These are phyloP conservation scores for Aspergillus ochraceus DNA, from an alignment of 2,329 filamentous ascomycete genomes.

Conservation along the genomic window DNA sequence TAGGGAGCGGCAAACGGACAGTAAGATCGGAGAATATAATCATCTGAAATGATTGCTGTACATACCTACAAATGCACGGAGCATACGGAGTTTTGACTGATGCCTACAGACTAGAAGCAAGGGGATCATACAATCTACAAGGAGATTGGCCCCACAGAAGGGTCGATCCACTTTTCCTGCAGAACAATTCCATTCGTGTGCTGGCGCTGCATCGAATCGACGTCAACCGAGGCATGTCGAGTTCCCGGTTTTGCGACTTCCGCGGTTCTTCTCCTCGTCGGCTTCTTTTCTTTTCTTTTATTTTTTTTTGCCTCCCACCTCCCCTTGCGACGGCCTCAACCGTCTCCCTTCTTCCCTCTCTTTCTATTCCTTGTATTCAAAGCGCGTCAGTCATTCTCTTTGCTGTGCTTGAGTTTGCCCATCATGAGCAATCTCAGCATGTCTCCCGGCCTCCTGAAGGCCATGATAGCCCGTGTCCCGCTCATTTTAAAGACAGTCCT, in stretches of 20 bases:
- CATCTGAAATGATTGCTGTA: not conserved
- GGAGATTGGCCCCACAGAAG: not conserved
- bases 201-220: not conserved
- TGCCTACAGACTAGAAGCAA: not conserved
- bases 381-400: not conserved
- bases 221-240: not conserved
- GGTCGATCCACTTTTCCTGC: not conserved
- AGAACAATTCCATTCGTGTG: not conserved
- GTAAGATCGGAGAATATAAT: not conserved
- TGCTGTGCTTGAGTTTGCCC: not conserved
- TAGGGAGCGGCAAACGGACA: not conserved
- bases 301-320: not conserved
- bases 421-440: slow-evolving; percentile 27
- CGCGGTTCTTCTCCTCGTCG: not conserved
- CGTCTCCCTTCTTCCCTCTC: not conserved
- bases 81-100: not conserved
- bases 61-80: not conserved
- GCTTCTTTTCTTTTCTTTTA: not conserved
- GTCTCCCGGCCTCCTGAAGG: slow-evolving; percentile 33
- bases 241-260: not conserved
- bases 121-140: not conserved
- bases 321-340: not conserved
- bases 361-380: not conserved
- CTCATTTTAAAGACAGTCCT: slow-evolving; percentile 44
- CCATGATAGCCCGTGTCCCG: slow-evolving; percentile 41